phyloP scores from a whole-genome alignment of 805 yeast species.

The Monosporozyma aerobia region DNA sequence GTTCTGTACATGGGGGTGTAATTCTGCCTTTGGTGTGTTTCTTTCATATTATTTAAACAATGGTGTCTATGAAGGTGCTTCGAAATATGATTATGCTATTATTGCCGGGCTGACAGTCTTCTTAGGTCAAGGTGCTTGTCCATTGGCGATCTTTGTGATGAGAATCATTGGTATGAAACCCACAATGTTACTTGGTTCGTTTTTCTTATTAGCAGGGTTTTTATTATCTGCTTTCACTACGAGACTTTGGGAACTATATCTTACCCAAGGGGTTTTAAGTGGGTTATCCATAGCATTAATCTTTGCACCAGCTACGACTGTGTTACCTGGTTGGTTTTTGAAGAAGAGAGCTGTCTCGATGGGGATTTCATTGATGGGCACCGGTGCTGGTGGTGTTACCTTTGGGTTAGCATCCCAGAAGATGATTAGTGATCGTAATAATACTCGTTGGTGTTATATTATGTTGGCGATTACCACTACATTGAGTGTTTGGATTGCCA shows the following conservation, averaged over 20 bases:
- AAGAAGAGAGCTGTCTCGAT: constrained; percentile 49
- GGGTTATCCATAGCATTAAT: constrained; percentile 46
- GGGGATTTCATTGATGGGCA: constrained; percentile 42
- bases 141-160: constrained; percentile 41
- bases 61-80: constrained; percentile 44
- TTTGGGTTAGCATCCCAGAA: constrained; percentile 36
- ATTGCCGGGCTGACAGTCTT: constrained; percentile 58
- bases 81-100: constrained; percentile 50
- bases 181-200: constrained; percentile 42
- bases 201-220: constrained; percentile 44
- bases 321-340: constrained; percentile 64
- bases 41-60: constrained; percentile 46
- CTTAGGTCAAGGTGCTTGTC: constrained; percentile 50
- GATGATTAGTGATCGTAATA: constrained; percentile 34
- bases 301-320: constrained; percentile 48
- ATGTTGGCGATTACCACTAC: constrained; percentile 35
- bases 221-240: constrained; percentile 53
- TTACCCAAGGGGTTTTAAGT: constrained; percentile 59
- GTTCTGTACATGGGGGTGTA: constrained; percentile 67
- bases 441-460: constrained; percentile 40
- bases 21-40: constrained; percentile 55
- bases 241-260: constrained; percentile 53
- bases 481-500: constrained; percentile 32
- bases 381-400: constrained; percentile 45
- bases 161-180: constrained; percentile 42